Conservation (phyloP, 495 filamentous ascomycete genomes). For the Neurospora tetrasperma region DNA sequence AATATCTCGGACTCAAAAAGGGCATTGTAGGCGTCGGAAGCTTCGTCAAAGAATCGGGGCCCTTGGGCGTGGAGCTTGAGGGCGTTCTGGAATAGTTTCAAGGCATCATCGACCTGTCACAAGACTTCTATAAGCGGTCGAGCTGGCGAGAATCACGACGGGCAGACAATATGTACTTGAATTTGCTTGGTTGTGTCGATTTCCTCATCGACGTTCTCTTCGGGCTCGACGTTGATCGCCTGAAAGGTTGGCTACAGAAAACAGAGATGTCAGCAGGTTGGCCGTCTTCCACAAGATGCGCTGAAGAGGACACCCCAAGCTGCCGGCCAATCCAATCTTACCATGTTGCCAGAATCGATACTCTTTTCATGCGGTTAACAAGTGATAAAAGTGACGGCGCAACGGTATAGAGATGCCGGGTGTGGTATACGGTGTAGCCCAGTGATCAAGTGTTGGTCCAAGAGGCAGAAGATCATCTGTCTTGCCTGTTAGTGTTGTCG, state of each 20-base stretch:
- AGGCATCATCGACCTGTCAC: conserved; percentile 76
- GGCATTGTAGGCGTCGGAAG: conserved; percentile 69
- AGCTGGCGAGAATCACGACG: background rate
- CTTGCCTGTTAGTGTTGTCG: background rate
- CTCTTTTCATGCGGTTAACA: background rate
- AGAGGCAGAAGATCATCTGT: background rate
- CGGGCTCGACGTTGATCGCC: conserved; percentile 85
- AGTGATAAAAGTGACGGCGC: background rate
- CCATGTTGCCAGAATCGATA: background rate
- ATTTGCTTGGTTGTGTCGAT: conserved; percentile 92
- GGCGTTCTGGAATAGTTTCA: conserved; percentile 90
- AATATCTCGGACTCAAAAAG: conserved; percentile 93
- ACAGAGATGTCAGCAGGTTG: background rate
- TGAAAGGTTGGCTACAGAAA: conserved; percentile 50
- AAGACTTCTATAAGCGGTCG: background rate
- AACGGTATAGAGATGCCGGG: background rate
- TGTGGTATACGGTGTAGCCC: background rate
- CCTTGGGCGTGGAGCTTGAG: conserved; percentile 88
- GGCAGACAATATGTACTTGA: conserved; percentile 33
- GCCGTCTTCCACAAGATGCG: too few relatives aligned
- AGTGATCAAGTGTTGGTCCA: background rate
- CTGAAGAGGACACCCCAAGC: background rate
- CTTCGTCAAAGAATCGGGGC: conserved; percentile 60
- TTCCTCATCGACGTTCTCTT: conserved; percentile 82
- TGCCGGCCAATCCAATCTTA: background rate